Evolutionary conservation across 1,284 basidiomycete species (phyloP), one percentile per base, ranked within the genome.

Genomic region (Phenoliferia sp.): DNA sequence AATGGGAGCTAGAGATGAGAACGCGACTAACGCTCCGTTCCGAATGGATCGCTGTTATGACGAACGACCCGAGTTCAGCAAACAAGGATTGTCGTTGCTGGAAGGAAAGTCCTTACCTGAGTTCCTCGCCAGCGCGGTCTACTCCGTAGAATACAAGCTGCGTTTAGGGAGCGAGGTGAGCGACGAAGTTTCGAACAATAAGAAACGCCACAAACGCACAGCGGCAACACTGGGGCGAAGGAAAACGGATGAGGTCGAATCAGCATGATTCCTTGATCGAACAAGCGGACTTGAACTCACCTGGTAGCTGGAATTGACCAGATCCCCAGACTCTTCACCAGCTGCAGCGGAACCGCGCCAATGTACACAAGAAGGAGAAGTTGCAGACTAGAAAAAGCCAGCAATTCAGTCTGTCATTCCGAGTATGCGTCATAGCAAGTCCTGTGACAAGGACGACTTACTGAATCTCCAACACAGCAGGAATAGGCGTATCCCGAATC

Each of bases 351-450:
- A 2, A 75, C 73, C n/a, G 71, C 70, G 22, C 67, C 65, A 59
- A 74, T 66, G 67, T 73, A 74, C 36, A 74, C 68, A 60, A 74
- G 65, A 19, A 75, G 72, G 60, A 75, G 69, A 33, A 72, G 63
- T 59, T 75, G 74, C 15, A 72, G 63, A 28, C 74, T 71, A n/a
- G 22, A 66, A 63, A 39, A 73, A 66, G 48, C 67, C 29, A 22
- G 28, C 75, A 68, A n/a, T 69, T 67, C 55, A 76, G 70, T 32
- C 73, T 69, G 54, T 72, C 63, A 26, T 10, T 16, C 2, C 34
- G 33, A 17, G 3, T 3, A 22, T 19, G 7, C 10, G 16, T 62
- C 59, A 56, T 50, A n/a, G n/a, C 15, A 7, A 3, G n/a, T 6
- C n/a, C 28, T 50, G 3, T 26, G 12, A 50, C 39, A 31, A 55